Evolutionary conservation across 169 alveolate species (phyloP).

Genomic region (Plasmodium yoelii): DNA sequence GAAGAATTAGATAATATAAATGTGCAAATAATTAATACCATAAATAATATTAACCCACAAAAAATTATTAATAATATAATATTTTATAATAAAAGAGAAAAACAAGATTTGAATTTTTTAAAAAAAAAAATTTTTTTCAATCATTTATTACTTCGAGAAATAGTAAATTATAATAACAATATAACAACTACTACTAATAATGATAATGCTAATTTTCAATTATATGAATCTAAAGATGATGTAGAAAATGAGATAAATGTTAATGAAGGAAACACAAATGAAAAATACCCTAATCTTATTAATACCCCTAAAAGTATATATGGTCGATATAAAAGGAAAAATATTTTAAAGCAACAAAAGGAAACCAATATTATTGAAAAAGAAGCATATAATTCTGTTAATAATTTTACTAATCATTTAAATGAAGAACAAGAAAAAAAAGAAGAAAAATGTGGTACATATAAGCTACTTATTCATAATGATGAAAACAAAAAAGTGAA

Average conservation of each 20-base stretch:
- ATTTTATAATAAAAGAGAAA: constrained; percentile 24
- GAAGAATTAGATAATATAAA: constrained; percentile 61
- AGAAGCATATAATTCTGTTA: background rate
- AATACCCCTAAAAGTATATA: background rate
- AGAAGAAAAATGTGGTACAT: background rate
- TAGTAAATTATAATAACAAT: background rate
- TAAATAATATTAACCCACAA: constrained; percentile 58
- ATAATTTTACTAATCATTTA: background rate
- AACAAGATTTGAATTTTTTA: constrained; percentile 55
- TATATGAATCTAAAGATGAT: constrained; percentile 41
- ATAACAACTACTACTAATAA: background rate
- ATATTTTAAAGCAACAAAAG: background rate
- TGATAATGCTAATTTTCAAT: constrained; percentile 14
- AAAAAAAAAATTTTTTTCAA: constrained; percentile 59
- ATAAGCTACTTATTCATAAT: background rate
- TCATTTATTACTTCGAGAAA: constrained; percentile 42
- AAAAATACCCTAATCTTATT: background rate
- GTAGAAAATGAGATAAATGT: background rate
- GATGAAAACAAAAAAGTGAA: background rate
- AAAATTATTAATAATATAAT: constrained; percentile 64
- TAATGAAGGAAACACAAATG: background rate
- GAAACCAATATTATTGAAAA: background rate
- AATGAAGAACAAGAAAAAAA: background rate
- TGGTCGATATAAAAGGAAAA: constrained; percentile 35
- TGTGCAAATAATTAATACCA: constrained; percentile 62